Base-by-base conservation (phyloP, 192 early-diverging fungal species). In the Chytriomyces sp. region DNA sequence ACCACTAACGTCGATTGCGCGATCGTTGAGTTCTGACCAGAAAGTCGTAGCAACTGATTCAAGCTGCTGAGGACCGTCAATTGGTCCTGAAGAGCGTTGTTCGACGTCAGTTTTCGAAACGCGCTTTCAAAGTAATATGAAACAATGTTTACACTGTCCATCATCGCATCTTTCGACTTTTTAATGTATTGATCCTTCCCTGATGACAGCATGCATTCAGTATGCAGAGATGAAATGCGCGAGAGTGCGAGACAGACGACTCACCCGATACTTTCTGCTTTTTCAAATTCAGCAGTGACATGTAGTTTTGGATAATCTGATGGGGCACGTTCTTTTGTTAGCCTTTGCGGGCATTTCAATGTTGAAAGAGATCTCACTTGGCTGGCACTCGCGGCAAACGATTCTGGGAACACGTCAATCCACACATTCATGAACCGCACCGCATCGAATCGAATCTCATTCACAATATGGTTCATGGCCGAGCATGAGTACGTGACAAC, bases 401-500 rank as follows among this genome's bases (percentile, higher is more conserved):
- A 57, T 18, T 16, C 50, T 3, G 69, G 69, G 6, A 71, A 71
- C 8, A 43, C 23, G 7, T 71, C 69, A 59, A 71, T 71, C 69
- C 69, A 71, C 2, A 59, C 26, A 24, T 71, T 71, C 49, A 71
- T 20, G 50, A 71, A 71, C 18, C 69, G 9, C 5, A 71, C 69
- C 8, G 69, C 69, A 60, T 71, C 69, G 26, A 48, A 71, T 18
- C 69, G 46, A 26, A 71, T 71, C 23, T 71, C 69, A 71, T 71
- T 71, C 2, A 71, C 57, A 16, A 71, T 71, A 59, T 71, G 69
- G 44, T 71, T 71, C 69, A 71, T 71, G 50, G 69, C 69, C 5
- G 69, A 71, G 50, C 69, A 71, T 20, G 69, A 45, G 57, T 71
- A 71, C 7, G 69, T 71, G 24, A 71, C 47, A 35, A 71, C 50